Evolutionary conservation across 768 basidiomycete genomes (phyloP).

Genomic region (Tricholoma flavovirens): DNA sequence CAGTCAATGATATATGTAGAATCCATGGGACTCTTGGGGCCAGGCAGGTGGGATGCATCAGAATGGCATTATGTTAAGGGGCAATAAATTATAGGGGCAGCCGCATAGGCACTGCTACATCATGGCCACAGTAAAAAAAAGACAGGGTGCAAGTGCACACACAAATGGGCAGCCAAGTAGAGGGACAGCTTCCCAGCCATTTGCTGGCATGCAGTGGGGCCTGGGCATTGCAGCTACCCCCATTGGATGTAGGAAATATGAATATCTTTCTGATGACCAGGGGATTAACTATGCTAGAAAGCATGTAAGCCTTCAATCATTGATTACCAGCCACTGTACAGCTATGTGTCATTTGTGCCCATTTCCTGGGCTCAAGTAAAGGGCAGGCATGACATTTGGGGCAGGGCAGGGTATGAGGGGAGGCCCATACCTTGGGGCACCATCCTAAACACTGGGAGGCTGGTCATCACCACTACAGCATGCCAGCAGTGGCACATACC

Average conservation of each 20-base stretch:
- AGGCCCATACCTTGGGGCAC: neutral
- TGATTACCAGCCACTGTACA: neutral
- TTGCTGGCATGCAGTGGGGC: neutral
- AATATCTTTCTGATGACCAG: neutral
- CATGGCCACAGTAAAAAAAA: too few species aligned
- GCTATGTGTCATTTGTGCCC: neutral
- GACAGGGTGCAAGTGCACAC: neutral
- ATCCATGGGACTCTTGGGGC: neutral
- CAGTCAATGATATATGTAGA: neutral
- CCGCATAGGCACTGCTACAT: too few species aligned
- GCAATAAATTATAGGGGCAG: neutral
- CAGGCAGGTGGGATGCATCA: too few species aligned
- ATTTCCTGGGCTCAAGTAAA: neutral
- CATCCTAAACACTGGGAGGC: too few species aligned
- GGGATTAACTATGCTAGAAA: neutral
- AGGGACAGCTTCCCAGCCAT: neutral
- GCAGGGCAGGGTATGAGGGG: neutral
- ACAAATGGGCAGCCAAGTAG: neutral
- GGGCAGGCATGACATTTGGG: neutral
- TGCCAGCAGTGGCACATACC: too few species aligned
- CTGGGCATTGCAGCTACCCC: neutral
- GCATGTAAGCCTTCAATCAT: neutral
- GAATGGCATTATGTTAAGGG: neutral
- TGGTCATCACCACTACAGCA: too few species aligned
- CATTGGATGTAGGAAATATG: too few species aligned